Evolutionary conservation across 2,329 filamentous ascomycete genomes (phyloP).

Genomic region (Talaromyces sp.): DNA sequence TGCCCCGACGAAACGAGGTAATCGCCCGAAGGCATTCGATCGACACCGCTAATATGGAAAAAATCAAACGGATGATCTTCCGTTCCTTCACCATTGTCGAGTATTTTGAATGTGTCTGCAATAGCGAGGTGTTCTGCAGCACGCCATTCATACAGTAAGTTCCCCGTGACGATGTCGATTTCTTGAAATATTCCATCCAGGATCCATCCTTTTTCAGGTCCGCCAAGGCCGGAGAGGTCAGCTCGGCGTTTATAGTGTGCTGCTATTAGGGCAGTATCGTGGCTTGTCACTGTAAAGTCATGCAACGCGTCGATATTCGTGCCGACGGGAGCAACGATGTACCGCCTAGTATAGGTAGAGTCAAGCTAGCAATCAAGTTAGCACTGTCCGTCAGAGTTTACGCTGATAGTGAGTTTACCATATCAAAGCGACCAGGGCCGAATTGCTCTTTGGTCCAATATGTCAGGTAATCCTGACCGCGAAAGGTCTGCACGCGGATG

Average conservation of each 20-base stretch:
- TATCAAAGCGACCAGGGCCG: conserved; percentile 7
- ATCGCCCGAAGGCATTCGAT: conserved; percentile 51
- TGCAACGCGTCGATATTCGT: conserved; percentile 36
- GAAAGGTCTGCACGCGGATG: conserved; percentile 14
- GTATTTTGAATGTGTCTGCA: conserved; percentile 23
- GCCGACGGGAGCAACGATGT: conserved; percentile 12
- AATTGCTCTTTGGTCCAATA: conserved; percentile 12
- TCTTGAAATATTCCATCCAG: conserved; percentile 46
- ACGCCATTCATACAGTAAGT: conserved; percentile 48
- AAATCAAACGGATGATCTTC: conserved; percentile 47
- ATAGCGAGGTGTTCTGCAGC: conserved; percentile 45
- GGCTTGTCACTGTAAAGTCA: conserved; percentile 44
- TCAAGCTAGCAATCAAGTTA: conserved; percentile 11
- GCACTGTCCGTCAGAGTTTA: not conserved
- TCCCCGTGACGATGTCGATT: conserved; percentile 41
- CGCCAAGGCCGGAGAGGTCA: conserved; percentile 40
- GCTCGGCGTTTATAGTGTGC: conserved; percentile 39
- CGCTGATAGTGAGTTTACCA: conserved; percentile 2
- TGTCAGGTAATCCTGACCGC: conserved; percentile 16
- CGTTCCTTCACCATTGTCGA: conserved; percentile 22
- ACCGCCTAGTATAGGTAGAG: conserved; percentile 12
- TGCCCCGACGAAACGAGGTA: conserved; percentile 55
- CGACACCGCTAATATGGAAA: conserved; percentile 56
- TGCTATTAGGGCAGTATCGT: conserved; percentile 44
- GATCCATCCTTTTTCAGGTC: conserved; percentile 39